Conservation (phyloP, 2,329 filamentous ascomycete genomes). For the Aspergillus clavatus region DNA sequence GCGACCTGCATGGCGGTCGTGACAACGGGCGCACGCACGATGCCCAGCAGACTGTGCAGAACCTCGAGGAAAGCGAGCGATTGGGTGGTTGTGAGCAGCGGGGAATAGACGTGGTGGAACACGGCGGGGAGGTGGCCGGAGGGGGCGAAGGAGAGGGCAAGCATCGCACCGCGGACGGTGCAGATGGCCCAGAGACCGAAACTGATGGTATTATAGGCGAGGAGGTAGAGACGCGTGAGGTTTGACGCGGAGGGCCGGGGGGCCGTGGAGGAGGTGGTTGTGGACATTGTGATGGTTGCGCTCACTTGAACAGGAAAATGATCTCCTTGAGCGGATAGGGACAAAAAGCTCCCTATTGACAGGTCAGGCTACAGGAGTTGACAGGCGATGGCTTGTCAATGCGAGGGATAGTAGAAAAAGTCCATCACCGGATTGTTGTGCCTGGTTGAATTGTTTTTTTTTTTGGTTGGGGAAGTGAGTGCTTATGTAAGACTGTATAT, state of each 20-base stretch:
- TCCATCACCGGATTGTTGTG: too few relatives aligned
- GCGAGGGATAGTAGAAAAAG: too few relatives aligned
- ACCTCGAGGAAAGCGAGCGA: constrained; percentile 79
- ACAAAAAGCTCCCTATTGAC: too few relatives aligned
- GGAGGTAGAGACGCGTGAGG: constrained; percentile 64
- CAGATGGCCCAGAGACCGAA: constrained; percentile 74
- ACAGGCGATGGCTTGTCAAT: too few relatives aligned
- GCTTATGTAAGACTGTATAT: neutral
- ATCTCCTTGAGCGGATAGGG: too few relatives aligned
- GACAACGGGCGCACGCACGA: constrained; percentile 78
- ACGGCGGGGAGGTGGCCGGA: constrained; percentile 38
- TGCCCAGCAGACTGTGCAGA: constrained; percentile 68
- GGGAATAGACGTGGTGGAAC: constrained; percentile 45
- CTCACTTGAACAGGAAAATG: too few relatives aligned
- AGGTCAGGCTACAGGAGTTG: too few relatives aligned
- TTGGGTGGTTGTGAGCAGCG: constrained; percentile 61
- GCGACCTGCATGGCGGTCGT: constrained; percentile 90
- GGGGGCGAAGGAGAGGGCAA: constrained; percentile 49
- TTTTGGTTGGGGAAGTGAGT: neutral
- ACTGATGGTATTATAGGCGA: constrained; percentile 78
- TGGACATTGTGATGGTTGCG: constrained; percentile 12
- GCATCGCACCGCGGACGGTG: constrained; percentile 62
- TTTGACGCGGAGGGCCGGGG: constrained; percentile 33
- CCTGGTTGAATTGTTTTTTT: neutral
- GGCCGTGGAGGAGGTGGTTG: constrained; percentile 8